Base-by-base conservation (phyloP, 2,329 filamentous ascomycete genomes). In the Xylaria multiplex region DNA sequence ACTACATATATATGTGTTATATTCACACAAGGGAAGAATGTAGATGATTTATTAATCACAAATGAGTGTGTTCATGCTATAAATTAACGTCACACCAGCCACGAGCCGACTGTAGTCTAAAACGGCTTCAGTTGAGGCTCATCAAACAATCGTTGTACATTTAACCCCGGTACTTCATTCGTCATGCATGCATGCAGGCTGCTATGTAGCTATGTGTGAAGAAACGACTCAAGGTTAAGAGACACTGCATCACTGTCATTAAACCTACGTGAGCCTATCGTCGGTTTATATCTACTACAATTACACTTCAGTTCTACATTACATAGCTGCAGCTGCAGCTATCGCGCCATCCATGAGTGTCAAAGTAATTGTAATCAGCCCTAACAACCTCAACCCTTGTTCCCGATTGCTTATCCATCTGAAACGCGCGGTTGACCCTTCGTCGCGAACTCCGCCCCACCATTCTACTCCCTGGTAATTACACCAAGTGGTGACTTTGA, bases 121-220 rank as follows among this genome's bases (percentile, higher is more conserved):
- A 32, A 55, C 13, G 14, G 22, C 24, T 32, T 43, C 40, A 43
- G 30, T 53, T 59, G 64, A 30, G 64, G 64, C 64, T 64, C 58
- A 67, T 64, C 65, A 67, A 67, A 65, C 48, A 49, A 42, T 42
- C 53, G 57, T 24, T 48, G 61, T 55, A 55, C 19, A 42, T 22
- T 27, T n/a, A 42, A 60, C 64, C 55, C 55, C 52, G 57, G 65
- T 60, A 53, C 40, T 22, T 59, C 62, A 59, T 40, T 60, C 30
- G 22, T 59, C 64, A 59, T 64, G 49, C 59, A 64, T 53, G 24
- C 37, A 13, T 37, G 46, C 24, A 13, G 2, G 14, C 11, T 14
- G 11, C 4, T 40, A 40, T 13, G 9, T 40, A 11, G 35, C 3
- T 40, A 40, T 1, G 9, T 37, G 35, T 37, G 43, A 50, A 35